These are phyloP conservation scores for Clathrospora elynae DNA, from an alignment of 2,329 filamentous ascomycete species.

Conservation along the genomic window DNA sequence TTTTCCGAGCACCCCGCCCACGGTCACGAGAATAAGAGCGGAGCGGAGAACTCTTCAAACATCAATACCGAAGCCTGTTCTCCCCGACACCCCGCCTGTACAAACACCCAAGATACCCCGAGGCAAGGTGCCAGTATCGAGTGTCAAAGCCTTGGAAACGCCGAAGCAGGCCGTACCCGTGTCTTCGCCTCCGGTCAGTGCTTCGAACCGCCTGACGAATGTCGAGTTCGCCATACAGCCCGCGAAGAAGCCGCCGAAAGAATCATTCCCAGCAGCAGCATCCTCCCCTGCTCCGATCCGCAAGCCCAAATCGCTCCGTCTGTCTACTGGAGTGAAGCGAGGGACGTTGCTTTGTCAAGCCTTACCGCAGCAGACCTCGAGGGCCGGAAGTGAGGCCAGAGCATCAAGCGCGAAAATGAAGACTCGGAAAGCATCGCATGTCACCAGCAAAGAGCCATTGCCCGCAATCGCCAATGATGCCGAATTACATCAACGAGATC, in stretches of 20 bases:
- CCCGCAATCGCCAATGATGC: slow-evolving; percentile 6
- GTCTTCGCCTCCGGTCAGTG: slow-evolving; percentile 48
- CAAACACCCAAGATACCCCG: slow-evolving; percentile 31
- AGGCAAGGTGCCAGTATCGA: slow-evolving; percentile 34
- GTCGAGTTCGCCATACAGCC: slow-evolving; percentile 36
- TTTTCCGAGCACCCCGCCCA: slow-evolving; percentile 29
- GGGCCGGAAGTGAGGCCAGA: slow-evolving; percentile 9
- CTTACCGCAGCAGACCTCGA: slow-evolving; percentile 23
- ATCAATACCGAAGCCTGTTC: slow-evolving; percentile 6
- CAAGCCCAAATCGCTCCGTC: slow-evolving; percentile 45
- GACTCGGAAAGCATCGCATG: slow-evolving; percentile 2
- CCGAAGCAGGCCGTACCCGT: slow-evolving; percentile 31
- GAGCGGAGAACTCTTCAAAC: slow-evolving; percentile 3
- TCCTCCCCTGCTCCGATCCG: slow-evolving; percentile 27
- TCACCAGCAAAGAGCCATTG: slow-evolving; percentile 10
- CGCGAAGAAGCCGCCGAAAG: slow-evolving; percentile 10
- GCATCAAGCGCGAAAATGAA: not conserved
- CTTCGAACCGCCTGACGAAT: slow-evolving; percentile 45
- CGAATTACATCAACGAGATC: not conserved
- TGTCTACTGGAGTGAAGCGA: slow-evolving; percentile 48
- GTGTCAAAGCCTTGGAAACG: slow-evolving; percentile 28
- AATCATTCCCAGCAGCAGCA: slow-evolving; percentile 12
- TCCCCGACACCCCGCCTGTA: slow-evolving; percentile 6
- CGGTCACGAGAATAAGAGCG: slow-evolving; percentile 2
- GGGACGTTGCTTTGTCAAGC: slow-evolving; percentile 53